Conservation (phyloP, 768 basidiomycete genomes). For the Panaeolus papilionaceus region DNA sequence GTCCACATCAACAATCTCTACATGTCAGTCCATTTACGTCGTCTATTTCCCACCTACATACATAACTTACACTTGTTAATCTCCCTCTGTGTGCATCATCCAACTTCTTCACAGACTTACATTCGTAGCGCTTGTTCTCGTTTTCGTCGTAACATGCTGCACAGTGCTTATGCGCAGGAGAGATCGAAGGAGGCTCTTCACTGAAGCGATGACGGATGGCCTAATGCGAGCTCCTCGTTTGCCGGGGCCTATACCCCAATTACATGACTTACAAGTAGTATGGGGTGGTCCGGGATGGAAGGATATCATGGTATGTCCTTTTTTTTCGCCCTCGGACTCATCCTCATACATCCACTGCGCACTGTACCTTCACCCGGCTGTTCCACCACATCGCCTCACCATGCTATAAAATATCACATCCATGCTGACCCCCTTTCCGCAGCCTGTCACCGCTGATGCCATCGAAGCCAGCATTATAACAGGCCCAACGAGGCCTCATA, state of each 20-base stretch:
- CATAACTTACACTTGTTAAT: background rate
- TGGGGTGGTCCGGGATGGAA: constrained; percentile 1
- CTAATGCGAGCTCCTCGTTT: constrained; percentile 2
- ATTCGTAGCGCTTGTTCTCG: background rate
- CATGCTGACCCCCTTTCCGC: constrained; percentile 9
- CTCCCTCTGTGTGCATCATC: background rate
- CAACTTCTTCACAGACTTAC: constrained; percentile 5
- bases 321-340: background rate
- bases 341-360: background rate
- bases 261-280: background rate
- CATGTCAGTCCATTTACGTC: background rate
- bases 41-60: background rate
- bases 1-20: constrained; percentile 5
- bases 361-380: background rate
- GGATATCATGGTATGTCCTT: constrained; percentile 10
- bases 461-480: background rate
- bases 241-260: background rate
- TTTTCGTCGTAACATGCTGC: constrained; percentile 12
- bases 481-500: background rate
- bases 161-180: constrained; percentile 10
- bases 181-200: constrained; percentile 10
- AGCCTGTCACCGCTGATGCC: background rate
- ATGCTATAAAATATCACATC: background rate
- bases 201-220: background rate
- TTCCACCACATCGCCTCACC: background rate